Percentiles rank a stretch among this genome's conserved stretches.
These are phyloP conservation scores for Cyberlindnera petersonii DNA, from an alignment of 805 yeast species.

Conservation along the genomic window DNA sequence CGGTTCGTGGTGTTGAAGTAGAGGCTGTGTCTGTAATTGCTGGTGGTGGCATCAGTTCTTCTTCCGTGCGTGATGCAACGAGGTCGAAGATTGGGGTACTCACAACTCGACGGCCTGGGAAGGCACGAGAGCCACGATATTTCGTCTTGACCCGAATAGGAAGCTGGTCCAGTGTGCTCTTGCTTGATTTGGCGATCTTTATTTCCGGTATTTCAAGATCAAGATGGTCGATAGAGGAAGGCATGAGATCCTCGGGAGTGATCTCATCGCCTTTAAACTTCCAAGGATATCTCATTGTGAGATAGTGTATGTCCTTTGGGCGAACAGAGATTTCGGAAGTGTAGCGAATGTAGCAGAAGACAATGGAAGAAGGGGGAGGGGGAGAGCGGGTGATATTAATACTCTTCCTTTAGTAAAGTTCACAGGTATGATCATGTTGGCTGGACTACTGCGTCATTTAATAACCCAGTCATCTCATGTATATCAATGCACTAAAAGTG, in stretches of 20 bases:
- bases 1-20: not conserved
- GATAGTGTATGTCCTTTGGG: not conserved
- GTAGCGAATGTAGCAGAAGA: not conserved
- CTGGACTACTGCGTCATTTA: not conserved
- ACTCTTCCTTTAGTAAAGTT: not conserved
- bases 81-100: constrained; percentile 22
- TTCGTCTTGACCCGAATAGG: constrained; percentile 24
- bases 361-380: not conserved
- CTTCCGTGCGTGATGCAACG: constrained; percentile 7
- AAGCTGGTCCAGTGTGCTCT: constrained; percentile 8
- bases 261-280: constrained; percentile 22
- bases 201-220: constrained; percentile 11
- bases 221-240: constrained; percentile 2
- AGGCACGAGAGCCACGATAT: constrained; percentile 10
- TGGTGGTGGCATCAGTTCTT: constrained; percentile 3
- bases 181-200: not conserved
- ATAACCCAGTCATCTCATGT: not conserved
- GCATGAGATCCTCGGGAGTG: constrained; percentile 16
- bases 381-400: not conserved
- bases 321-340: not conserved
- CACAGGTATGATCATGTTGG: not conserved
- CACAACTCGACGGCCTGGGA: constrained; percentile 18
- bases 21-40: not conserved
- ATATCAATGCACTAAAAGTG: not conserved
- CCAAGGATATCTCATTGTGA: constrained; percentile 18